Conservation (phyloP, 1,139 yeast species). For the Schwanniomyces etchellsii region DNA sequence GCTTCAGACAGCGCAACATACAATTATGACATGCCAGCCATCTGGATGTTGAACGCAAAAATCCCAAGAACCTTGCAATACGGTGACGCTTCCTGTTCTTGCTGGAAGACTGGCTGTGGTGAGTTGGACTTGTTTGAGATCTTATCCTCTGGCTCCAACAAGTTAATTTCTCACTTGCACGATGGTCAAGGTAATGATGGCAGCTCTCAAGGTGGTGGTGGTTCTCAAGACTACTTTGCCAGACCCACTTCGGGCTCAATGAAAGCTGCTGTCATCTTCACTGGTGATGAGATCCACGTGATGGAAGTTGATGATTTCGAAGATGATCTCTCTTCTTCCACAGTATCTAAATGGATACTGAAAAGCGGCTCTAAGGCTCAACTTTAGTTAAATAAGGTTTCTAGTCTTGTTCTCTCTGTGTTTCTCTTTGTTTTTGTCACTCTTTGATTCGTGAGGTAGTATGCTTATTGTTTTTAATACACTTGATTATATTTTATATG, state of each 20-base stretch:
- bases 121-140: conserved; percentile 80
- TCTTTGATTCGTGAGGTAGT: too few species aligned
- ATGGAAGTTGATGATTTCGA: conserved; percentile 47
- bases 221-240: conserved; percentile 75
- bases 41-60: conserved; percentile 72
- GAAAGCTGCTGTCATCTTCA: conserved; percentile 87
- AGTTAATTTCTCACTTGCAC: conserved; percentile 79
- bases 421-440: too few species aligned
- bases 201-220: conserved; percentile 58
- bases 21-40: conserved; percentile 67
- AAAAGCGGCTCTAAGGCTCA: conserved; percentile 46
- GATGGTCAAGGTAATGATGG: conserved; percentile 71
- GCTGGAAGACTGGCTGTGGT: conserved; percentile 79
- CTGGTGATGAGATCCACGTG: conserved; percentile 49
- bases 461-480: too few species aligned
- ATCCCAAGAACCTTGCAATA: conserved; percentile 79
- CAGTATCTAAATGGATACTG: conserved; percentile 53
- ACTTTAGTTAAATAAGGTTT: too few species aligned
- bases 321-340: conserved; percentile 44
- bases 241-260: conserved; percentile 77
- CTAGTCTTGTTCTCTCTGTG: too few species aligned
- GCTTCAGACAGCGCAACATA: conserved; percentile 21
- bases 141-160: conserved; percentile 62
- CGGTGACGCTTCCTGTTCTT: conserved; percentile 57
- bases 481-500: background rate